Percentiles rank a stretch among this genome's conserved stretches.
Conservation (phyloP, 345 rosid genomes). For the Aegle marmelos region DNA sequence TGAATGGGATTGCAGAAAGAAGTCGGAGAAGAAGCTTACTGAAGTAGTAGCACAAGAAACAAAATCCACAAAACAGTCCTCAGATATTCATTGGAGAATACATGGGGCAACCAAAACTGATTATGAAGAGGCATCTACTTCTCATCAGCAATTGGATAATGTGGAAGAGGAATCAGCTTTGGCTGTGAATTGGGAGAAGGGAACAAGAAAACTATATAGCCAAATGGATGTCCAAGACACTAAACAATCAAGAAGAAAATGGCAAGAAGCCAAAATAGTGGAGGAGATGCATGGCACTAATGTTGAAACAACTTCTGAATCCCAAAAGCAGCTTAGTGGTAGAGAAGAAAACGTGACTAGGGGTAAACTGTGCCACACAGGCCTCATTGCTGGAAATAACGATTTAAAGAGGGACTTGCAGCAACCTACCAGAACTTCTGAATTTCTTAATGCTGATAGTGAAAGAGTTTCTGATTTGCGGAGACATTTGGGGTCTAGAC, state of each 20-base stretch:
- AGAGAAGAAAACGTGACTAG: constrained; percentile 36
- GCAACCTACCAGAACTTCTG: constrained; percentile 31
- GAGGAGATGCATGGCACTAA: constrained; percentile 38
- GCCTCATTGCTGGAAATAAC: constrained; percentile 21
- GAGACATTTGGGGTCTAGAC: constrained; percentile 39
- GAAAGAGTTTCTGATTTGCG: constrained; percentile 41
- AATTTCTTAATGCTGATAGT: constrained; percentile 28
- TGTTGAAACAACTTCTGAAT: constrained; percentile 36
- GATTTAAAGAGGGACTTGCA: constrained; percentile 26
- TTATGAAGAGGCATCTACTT: constrained; percentile 29
- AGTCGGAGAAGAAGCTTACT: constrained; percentile 62
- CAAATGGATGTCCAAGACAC: constrained; percentile 25
- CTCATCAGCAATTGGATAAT: constrained; percentile 28
- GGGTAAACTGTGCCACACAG: constrained; percentile 9
- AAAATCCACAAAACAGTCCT: constrained; percentile 40
- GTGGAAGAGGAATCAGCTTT: constrained; percentile 30
- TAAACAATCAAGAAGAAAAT: constrained; percentile 31
- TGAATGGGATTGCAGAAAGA: constrained; percentile 63
- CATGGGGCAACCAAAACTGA: constrained; percentile 32
- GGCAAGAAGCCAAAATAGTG: constrained; percentile 36
- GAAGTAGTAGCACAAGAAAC: constrained; percentile 35
- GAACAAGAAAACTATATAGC: constrained; percentile 33
- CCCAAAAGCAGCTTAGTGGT: constrained; percentile 33
- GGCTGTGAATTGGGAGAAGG: constrained; percentile 32
- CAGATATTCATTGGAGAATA: constrained; percentile 27